These are phyloP conservation scores for Phytophthora sansomeana DNA, from an alignment of 352 stramenopile genomes.

Conservation along the genomic window DNA sequence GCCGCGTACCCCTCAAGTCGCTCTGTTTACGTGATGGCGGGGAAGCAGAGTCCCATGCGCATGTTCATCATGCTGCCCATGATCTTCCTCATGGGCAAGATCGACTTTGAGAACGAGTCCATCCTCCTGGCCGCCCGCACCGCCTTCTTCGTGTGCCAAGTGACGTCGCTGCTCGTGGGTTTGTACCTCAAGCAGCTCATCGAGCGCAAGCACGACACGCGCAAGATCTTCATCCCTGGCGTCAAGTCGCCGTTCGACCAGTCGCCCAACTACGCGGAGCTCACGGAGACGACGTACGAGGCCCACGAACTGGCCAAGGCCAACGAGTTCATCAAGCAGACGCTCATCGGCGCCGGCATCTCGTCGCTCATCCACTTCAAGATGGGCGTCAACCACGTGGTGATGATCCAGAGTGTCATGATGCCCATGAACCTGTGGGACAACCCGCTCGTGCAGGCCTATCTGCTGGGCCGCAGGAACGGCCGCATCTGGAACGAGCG, in stretches of 20 bases:
- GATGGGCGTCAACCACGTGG: constrained; percentile 89
- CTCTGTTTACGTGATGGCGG: constrained; percentile 33
- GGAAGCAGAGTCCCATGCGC: constrained; percentile 78
- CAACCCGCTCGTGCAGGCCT: constrained; percentile 80
- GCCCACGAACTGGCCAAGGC: constrained; percentile 73
- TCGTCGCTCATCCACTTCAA: constrained; percentile 86
- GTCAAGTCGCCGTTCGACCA: constrained; percentile 83
- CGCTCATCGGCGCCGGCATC: constrained; percentile 78
- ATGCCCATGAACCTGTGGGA: constrained; percentile 87
- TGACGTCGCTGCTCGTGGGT: constrained; percentile 63
- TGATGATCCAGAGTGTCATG: constrained; percentile 89
- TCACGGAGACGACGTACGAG: constrained; percentile 85
- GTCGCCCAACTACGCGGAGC: constrained; percentile 77
- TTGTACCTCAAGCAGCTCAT: constrained; percentile 82
- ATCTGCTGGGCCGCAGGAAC: constrained; percentile 69
- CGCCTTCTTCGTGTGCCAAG: constrained; percentile 71
- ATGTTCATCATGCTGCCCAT: constrained; percentile 88
- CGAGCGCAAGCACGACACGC: constrained; percentile 76
- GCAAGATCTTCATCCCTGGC: constrained; percentile 80
- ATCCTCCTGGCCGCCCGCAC: constrained; percentile 72
- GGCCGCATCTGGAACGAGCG: constrained; percentile 84
- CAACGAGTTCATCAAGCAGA: constrained; percentile 88
- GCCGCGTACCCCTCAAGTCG: not conserved
- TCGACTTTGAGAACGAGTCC: constrained; percentile 82
- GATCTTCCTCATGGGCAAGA: constrained; percentile 89